phyloP scores from a whole-genome alignment of 768 basidiomycete species.

The Pleurotus pulmonarius region DNA sequence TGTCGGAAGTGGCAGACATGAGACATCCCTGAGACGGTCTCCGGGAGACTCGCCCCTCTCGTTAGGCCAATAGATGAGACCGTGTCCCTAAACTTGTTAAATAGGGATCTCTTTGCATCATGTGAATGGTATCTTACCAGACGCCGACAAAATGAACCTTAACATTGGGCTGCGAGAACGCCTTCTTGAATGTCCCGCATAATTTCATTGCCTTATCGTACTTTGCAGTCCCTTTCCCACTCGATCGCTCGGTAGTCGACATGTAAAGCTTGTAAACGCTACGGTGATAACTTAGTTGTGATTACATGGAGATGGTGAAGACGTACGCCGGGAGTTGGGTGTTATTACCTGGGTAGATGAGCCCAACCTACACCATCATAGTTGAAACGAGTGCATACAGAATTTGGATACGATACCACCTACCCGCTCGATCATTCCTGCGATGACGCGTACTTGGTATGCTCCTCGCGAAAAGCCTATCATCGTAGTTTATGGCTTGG shows the following conservation, averaged over 20 bases:
- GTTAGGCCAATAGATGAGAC: conserved; percentile 40
- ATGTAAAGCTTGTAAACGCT: conserved; percentile 36
- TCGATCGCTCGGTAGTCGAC: neutral
- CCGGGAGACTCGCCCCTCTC: conserved; percentile 25
- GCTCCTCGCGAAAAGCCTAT: conserved; percentile 47
- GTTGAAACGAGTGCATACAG: neutral
- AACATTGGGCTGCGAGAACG: conserved; percentile 21
- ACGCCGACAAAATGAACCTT: conserved; percentile 41
- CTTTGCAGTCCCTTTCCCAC: neutral
- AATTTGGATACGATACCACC: neutral
- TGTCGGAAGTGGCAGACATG: conserved; percentile 42
- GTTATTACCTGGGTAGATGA: conserved; percentile 35
- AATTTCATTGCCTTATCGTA: conserved; percentile 6
- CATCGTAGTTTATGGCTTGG: neutral
- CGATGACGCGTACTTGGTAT: conserved; percentile 39
- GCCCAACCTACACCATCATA: conserved; percentile 29
- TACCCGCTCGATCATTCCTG: conserved; percentile 42
- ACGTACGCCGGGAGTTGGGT: conserved; percentile 36
- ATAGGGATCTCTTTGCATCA: no score
- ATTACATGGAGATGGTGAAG: no score
- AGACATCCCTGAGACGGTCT: conserved; percentile 19
- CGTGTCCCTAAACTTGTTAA: conserved; percentile 32
- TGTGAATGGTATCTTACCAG: conserved; percentile 24
- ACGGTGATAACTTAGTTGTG: neutral
- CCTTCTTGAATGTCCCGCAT: conserved; percentile 15